Conservation (phyloP, 306 rosid species). For the Corylus heterophylla region DNA sequence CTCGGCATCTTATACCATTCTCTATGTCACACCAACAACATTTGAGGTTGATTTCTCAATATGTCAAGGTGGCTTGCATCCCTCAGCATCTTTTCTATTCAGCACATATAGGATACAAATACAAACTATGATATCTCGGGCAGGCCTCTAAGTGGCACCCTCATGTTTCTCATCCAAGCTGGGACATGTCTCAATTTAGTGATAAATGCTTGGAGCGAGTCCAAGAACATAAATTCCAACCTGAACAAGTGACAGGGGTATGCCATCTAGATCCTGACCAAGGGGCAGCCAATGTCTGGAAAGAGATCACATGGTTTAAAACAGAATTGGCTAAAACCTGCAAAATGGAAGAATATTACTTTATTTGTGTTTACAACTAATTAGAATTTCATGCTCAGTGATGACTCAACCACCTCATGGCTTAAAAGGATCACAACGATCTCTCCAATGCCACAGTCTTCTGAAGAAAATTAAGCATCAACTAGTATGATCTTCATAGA, state of each 20-base stretch:
- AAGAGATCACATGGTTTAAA: background rate
- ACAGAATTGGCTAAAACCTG: background rate
- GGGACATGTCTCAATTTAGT: background rate
- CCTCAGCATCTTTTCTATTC: background rate
- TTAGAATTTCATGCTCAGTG: background rate
- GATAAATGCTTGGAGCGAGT: background rate
- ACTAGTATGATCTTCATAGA: background rate
- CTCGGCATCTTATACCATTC: background rate
- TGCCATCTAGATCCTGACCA: background rate
- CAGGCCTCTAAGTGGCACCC: background rate
- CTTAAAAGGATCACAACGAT: background rate
- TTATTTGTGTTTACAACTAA: background rate
- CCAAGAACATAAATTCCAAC: constrained; percentile 6
- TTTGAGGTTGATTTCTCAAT: background rate
- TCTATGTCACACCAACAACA: constrained; percentile 7
- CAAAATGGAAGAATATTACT: background rate
- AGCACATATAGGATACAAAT: background rate
- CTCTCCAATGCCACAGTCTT: background rate
- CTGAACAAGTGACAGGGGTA: background rate
- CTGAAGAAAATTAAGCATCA: background rate
- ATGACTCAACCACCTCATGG: background rate
- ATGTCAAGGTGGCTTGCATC: background rate
- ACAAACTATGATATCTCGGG: background rate
- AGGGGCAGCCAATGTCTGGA: background rate
- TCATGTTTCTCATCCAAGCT: constrained; percentile 6